Percentiles rank a stretch among this genome's conserved stretches.
These are phyloP conservation scores for Blastocrithidia nonstop DNA, from an alignment of 208 protist genomes.

Conservation along the genomic window DNA sequence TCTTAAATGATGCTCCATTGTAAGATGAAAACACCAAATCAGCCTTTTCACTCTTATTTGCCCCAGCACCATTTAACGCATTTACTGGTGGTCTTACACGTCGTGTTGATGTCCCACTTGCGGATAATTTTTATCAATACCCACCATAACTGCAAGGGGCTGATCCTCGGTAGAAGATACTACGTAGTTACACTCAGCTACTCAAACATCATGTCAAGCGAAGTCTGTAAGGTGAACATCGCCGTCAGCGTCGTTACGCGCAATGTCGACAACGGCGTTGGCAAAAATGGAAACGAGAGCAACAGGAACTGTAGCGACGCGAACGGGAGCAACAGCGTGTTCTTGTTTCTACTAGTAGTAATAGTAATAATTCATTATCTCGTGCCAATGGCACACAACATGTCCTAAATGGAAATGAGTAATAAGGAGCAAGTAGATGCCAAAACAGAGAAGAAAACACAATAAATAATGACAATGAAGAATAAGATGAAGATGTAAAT, in stretches of 20 bases:
- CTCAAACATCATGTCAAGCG: conserved; percentile 99
- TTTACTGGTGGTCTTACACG: conserved; percentile 92
- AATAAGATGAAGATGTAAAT: no score
- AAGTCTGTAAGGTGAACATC: conserved; percentile 86
- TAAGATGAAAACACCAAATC: conserved; percentile 86
- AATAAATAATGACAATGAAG: neutral
- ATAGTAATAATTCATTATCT: neutral
- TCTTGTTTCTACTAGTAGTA: no score
- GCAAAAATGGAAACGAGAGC: conserved; percentile 1
- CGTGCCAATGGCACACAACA: no score
- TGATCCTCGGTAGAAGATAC: conserved; percentile 82
- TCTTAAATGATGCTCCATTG: conserved; percentile 75
- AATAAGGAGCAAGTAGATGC: no score
- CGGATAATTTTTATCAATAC: conserved; percentile 97
- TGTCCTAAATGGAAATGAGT: no score
- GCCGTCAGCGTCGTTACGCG: conserved; percentile 23
- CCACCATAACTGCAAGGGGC: conserved; percentile 64
- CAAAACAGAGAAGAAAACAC: no score
- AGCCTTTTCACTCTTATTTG: conserved; percentile 95
- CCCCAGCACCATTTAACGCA: conserved; percentile 94
- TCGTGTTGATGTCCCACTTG: conserved; percentile 96
- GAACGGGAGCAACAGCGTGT: conserved; percentile 2
- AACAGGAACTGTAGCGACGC: conserved; percentile 3
- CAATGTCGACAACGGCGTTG: conserved; percentile 1
- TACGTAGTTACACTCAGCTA: conserved; percentile 99